These are phyloP conservation scores for Teunomyces stri DNA, from an alignment of 805 yeast species.

Conservation along the genomic window DNA sequence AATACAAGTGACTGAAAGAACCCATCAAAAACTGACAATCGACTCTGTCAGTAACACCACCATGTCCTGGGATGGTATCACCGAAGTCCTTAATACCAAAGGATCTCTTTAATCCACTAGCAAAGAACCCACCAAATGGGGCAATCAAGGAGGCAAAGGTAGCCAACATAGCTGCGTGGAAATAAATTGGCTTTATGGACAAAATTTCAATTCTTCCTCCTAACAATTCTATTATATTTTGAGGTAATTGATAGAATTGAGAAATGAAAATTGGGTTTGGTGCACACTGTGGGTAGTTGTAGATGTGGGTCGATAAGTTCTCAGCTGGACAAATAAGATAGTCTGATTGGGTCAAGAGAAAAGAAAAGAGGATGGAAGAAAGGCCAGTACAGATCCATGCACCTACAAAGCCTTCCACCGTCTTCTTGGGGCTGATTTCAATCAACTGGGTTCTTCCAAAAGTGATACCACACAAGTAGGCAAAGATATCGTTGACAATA, in stretches of 20 bases:
- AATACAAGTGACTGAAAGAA: conserved; percentile 86
- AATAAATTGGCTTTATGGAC: conserved; percentile 79
- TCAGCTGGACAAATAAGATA: conserved; percentile 88
- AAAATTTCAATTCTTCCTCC: conserved; percentile 44
- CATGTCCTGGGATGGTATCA: conserved; percentile 98
- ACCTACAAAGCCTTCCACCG: conserved; percentile 95
- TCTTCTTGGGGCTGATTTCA: conserved; percentile 93
- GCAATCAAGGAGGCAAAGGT: conserved; percentile 96
- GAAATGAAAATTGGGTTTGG: conserved; percentile 88
- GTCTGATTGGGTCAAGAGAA: conserved; percentile 58
- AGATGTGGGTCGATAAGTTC: conserved; percentile 59
- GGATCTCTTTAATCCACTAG: conserved; percentile 95
- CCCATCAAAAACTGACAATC: conserved; percentile 99
- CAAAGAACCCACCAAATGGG: conserved; percentile 98
- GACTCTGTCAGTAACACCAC: conserved; percentile 95
- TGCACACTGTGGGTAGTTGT: conserved; percentile 67
- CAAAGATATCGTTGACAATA: conserved; percentile 92
- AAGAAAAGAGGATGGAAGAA: conserved; percentile 66
- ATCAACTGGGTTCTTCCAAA: conserved; percentile 92
- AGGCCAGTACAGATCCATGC: conserved; percentile 94
- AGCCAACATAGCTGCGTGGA: conserved; percentile 83
- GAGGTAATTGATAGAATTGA: conserved; percentile 74
- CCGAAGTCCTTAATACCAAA: conserved; percentile 97
- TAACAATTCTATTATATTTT: conserved; percentile 50
- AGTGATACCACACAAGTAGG: conserved; percentile 94